A percentile compares a stretch with the other conserved stretches of the same genome.
Conservation (phyloP, 306 rosid species). For the Chamaecrista fasciculata region DNA sequence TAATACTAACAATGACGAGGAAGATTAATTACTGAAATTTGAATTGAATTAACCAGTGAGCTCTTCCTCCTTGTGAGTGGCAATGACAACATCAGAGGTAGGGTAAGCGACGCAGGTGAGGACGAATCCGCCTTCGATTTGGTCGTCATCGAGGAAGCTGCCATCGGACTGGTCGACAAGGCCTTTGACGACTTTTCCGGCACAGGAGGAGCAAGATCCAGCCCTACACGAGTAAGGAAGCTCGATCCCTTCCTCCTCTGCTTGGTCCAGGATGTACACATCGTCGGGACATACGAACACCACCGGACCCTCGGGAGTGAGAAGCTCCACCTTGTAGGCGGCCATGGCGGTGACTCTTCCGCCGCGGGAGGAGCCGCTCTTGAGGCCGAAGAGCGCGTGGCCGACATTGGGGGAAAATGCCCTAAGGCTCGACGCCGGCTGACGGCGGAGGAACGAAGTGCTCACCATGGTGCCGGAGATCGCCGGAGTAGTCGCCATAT, state of each 20-base stretch:
- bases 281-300: slow-evolving; percentile 61
- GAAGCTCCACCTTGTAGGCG: slow-evolving; percentile 49
- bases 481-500: background rate
- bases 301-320: slow-evolving; percentile 58
- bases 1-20: background rate
- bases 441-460: slow-evolving; percentile 52
- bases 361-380: slow-evolving; percentile 38
- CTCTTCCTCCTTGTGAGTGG: slow-evolving; percentile 91
- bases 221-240: slow-evolving; percentile 90
- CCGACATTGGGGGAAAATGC: slow-evolving; percentile 42
- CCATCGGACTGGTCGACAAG: slow-evolving; percentile 60
- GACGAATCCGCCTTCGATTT: slow-evolving; percentile 40
- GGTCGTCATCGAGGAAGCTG: slow-evolving; percentile 81
- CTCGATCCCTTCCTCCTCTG: slow-evolving; percentile 61
- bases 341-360: slow-evolving; percentile 66
- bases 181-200: slow-evolving; percentile 56
- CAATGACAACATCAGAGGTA: slow-evolving; percentile 44
- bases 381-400: slow-evolving; percentile 50
- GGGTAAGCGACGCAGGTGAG: slow-evolving; percentile 86
- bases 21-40: no score
- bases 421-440: slow-evolving; percentile 42
- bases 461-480: slow-evolving; percentile 47
- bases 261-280: slow-evolving; percentile 60
- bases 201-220: slow-evolving; percentile 85
- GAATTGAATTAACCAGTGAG: slow-evolving; percentile 36